These are phyloP conservation scores for Penicillium alfredii DNA, from an alignment of 495 filamentous ascomycete genomes.

Conservation along the genomic window DNA sequence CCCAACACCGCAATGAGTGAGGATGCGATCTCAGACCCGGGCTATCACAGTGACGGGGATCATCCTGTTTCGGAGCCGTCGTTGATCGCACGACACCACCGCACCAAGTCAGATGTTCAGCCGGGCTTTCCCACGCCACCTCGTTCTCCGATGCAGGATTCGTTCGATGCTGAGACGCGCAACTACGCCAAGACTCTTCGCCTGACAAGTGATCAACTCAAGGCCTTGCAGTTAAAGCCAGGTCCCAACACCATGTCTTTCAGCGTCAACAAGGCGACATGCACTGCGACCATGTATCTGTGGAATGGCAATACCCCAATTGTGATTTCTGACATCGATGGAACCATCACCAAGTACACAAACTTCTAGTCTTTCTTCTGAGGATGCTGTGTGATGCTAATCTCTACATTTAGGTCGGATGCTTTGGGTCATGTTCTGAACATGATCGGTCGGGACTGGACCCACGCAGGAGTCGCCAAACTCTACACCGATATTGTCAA, in stretches of 20 bases:
- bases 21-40: constrained; percentile 85
- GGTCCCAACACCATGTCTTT: constrained; percentile 92
- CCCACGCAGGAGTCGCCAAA: constrained; percentile 92
- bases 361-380: background rate
- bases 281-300: constrained; percentile 84
- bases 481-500: constrained; percentile 91
- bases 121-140: constrained; percentile 70
- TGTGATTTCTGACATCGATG: constrained; percentile 98
- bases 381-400: constrained; percentile 5
- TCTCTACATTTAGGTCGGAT: constrained; percentile 56
- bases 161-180: constrained; percentile 55
- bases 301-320: constrained; percentile 87
- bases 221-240: constrained; percentile 72
- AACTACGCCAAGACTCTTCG: constrained; percentile 97
- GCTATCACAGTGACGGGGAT: constrained; percentile 83
- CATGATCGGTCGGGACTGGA: constrained; percentile 98
- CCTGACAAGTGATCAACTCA: constrained; percentile 93
- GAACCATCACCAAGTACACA: constrained; percentile 87
- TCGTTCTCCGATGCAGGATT: constrained; percentile 59
- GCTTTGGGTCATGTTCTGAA: constrained; percentile 95
- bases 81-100: constrained; percentile 41
- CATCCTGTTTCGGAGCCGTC: constrained; percentile 33
- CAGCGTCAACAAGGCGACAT: constrained; percentile 89
- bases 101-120: constrained; percentile 62
- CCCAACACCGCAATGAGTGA: constrained; percentile 55